Percentiles rank a stretch among this genome's conserved stretches.
Evolutionary conservation across 345 rosid species (phyloP).

Genomic region (Eutrema japonicum): DNA sequence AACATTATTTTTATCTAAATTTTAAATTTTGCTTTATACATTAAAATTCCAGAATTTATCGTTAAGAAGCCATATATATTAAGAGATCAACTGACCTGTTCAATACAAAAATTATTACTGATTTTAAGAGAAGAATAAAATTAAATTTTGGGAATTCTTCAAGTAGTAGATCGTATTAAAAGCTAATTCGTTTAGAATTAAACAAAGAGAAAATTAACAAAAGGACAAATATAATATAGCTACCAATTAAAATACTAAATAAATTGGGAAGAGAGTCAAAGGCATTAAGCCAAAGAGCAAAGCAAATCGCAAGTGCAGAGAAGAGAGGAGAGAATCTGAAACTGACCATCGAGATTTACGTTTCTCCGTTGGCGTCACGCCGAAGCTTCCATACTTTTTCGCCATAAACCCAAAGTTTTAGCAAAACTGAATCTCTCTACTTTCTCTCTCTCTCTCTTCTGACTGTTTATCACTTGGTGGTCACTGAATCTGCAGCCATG

Average conservation of each 20-base stretch:
- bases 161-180: background rate
- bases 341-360: conserved; percentile 50
- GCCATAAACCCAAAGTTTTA: conserved; percentile 31
- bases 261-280: conserved; percentile 41
- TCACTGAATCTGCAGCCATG: conserved; percentile 43
- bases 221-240: conserved; percentile 27
- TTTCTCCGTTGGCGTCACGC: conserved; percentile 47
- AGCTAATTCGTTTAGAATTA: conserved; percentile 13
- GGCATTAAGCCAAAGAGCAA: conserved; percentile 32
- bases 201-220: conserved; percentile 23
- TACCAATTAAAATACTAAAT: conserved; percentile 9
- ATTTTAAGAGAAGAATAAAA: background rate
- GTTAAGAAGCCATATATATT: background rate
- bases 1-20: too few species aligned
- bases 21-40: background rate
- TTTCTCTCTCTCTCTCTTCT: conserved; percentile 19
- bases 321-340: conserved; percentile 34
- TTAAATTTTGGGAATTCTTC: background rate
- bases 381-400: conserved; percentile 36
- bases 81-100: conserved; percentile 23
- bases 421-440: conserved; percentile 5
- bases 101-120: conserved; percentile 15
- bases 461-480: conserved; percentile 28
- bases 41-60: background rate
- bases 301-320: conserved; percentile 40